Evolutionary conservation across 2,329 filamentous ascomycete genomes (phyloP).

Genomic region (Fusarium albidum): DNA sequence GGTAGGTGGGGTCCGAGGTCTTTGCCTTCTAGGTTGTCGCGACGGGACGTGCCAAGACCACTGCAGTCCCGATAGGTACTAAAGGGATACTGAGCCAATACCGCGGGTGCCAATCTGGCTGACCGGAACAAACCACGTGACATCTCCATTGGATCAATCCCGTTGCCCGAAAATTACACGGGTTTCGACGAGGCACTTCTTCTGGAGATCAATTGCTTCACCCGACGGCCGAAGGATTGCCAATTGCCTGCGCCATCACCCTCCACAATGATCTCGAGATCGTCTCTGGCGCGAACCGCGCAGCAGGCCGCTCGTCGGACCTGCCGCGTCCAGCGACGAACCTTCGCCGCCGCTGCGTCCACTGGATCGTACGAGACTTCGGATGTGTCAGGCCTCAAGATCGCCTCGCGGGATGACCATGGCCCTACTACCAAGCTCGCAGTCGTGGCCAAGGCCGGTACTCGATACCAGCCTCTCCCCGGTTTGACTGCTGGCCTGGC

Average conservation of each 20-base stretch:
- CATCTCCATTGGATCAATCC: slow-evolving; percentile 32
- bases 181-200: slow-evolving; percentile 54
- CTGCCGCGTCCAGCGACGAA: slow-evolving; percentile 64
- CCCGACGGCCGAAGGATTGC: slow-evolving; percentile 54
- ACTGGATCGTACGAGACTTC: slow-evolving; percentile 88
- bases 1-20: slow-evolving; percentile 36
- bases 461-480: slow-evolving; percentile 88
- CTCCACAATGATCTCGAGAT: slow-evolving; percentile 70
- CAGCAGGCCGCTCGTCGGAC: slow-evolving; percentile 66
- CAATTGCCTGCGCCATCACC: slow-evolving; percentile 65
- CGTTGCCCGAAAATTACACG: slow-evolving; percentile 54
- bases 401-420: slow-evolving; percentile 87
- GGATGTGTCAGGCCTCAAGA: slow-evolving; percentile 88
- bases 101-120: slow-evolving; percentile 40
- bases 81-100: slow-evolving; percentile 35
- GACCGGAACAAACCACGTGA: slow-evolving; percentile 49
- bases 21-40: slow-evolving; percentile 27
- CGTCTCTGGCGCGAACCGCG: slow-evolving; percentile 65
- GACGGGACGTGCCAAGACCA: slow-evolving; percentile 19
- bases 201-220: slow-evolving; percentile 49
- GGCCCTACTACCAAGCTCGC: slow-evolving; percentile 91
- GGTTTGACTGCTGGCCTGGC: slow-evolving; percentile 90
- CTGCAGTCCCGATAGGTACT: slow-evolving; percentile 27
- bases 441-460: slow-evolving; percentile 92
- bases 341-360: slow-evolving; percentile 66